Percentiles rank a stretch among this genome's conserved stretches.
These are phyloP conservation scores for Musa beccarii DNA, from an alignment of 176 grass and related monocot genomes.

Conservation along the genomic window DNA sequence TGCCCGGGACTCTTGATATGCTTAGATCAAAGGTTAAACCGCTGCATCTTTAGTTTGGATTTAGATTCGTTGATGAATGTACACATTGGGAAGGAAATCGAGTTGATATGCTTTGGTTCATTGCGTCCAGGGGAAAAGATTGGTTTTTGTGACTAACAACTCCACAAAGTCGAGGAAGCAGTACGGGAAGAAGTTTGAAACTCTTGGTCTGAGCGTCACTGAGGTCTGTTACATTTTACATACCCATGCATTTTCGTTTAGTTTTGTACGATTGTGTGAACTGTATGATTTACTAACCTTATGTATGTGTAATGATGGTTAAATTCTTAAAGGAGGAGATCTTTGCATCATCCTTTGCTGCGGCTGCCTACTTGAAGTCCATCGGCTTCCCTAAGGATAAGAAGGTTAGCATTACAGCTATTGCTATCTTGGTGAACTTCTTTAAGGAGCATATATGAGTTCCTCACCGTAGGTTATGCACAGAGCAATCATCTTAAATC, in stretches of 20 bases:
- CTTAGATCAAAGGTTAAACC: slow-evolving; percentile 61
- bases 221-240: slow-evolving; percentile 37
- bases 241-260: background rate
- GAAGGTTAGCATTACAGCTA: slow-evolving; percentile 36
- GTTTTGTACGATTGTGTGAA: slow-evolving; percentile 1
- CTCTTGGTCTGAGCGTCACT: slow-evolving; percentile 53
- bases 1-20: slow-evolving; percentile 80
- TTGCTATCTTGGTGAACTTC: background rate
- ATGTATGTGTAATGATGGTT: background rate
- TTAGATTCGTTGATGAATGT: background rate
- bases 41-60: background rate
- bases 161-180: slow-evolving; percentile 96
- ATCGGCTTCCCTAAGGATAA: slow-evolving; percentile 90
- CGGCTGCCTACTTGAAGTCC: slow-evolving; percentile 82
- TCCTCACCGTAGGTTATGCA: background rate
- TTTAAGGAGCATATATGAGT: too few species aligned
- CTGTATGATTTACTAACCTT: background rate
- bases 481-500: too few species aligned
- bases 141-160: slow-evolving; percentile 98
- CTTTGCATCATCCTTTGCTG: slow-evolving; percentile 94
- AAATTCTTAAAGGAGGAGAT: slow-evolving; percentile 74
- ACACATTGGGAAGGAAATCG: background rate
- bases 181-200: slow-evolving; percentile 89
- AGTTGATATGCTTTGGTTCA: background rate
- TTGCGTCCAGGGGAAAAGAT: slow-evolving; percentile 61